A percentile compares a stretch with the other conserved stretches of the same genome.
These are phyloP conservation scores for Fomes fomentarius DNA, from an alignment of 1,284 basidiomycete species.

Conservation along the genomic window DNA sequence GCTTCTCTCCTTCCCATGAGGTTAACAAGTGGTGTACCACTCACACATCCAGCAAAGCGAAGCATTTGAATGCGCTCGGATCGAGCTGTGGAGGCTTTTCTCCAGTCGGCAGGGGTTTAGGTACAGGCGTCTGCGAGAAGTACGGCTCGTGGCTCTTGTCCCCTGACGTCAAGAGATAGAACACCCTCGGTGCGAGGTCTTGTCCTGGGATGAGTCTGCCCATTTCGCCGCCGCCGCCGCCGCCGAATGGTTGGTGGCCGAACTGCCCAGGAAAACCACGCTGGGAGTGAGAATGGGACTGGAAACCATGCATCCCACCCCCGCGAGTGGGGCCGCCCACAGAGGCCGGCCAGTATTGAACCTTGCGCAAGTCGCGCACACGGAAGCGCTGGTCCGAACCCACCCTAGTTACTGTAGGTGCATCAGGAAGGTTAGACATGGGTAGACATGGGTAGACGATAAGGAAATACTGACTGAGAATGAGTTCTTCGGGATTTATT, in stretches of 20 bases:
- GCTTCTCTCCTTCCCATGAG: no score
- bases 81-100: constrained; percentile 18
- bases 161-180: constrained; percentile 32
- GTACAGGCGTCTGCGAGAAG: constrained; percentile 29
- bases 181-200: constrained; percentile 23
- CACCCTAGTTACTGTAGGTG: constrained; percentile 26
- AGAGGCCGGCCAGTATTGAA: constrained; percentile 15
- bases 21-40: constrained; percentile 10
- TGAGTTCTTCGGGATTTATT: constrained; percentile 47
- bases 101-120: constrained; percentile 12
- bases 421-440: background rate
- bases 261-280: background rate
- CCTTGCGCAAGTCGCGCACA: constrained; percentile 20
- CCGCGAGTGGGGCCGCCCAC: background rate
- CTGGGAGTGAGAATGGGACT: background rate
- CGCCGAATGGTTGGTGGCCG: constrained; percentile 11
- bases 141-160: constrained; percentile 23
- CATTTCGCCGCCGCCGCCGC: background rate
- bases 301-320: background rate
- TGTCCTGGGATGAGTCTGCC: constrained; percentile 18
- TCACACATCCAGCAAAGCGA: constrained; percentile 23
- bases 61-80: constrained; percentile 15
- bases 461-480: constrained; percentile 41
- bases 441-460: background rate
- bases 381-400: constrained; percentile 31